Evolutionary conservation across 805 yeast genomes (phyloP).

Genomic region (Zygoascus biomembranicola): DNA sequence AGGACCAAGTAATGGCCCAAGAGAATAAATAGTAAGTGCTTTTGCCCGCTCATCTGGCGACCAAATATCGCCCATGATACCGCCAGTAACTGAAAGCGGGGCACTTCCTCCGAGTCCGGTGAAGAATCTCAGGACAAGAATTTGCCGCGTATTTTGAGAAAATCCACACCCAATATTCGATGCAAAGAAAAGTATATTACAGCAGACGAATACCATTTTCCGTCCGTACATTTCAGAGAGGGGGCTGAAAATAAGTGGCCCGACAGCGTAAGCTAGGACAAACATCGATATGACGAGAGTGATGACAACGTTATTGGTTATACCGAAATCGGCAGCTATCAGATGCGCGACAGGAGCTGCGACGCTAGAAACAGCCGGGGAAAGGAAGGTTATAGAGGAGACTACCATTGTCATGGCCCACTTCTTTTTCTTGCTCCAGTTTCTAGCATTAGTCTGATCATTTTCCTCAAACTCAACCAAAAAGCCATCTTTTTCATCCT

Average conservation of each 20-base stretch:
- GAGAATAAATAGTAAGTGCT: constrained; percentile 47
- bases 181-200: constrained; percentile 38
- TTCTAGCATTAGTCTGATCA: constrained; percentile 53
- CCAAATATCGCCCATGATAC: constrained; percentile 55
- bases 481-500: constrained; percentile 3
- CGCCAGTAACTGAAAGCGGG: constrained; percentile 61
- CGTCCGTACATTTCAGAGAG: constrained; percentile 61
- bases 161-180: constrained; percentile 51
- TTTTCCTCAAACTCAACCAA: constrained; percentile 18
- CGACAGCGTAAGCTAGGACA: constrained; percentile 59
- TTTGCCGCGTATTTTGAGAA: constrained; percentile 45
- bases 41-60: constrained; percentile 41
- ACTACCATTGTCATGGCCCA: constrained; percentile 40
- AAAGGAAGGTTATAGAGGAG: constrained; percentile 45
- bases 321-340: constrained; percentile 39
- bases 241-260: constrained; percentile 60
- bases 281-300: constrained; percentile 53
- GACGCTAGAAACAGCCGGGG: constrained; percentile 57
- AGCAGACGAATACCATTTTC: constrained; percentile 41
- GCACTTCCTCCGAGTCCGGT: constrained; percentile 62
- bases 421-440: constrained; percentile 42
- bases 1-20: constrained; percentile 57
- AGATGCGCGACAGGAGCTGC: constrained; percentile 49
- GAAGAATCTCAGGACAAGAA: constrained; percentile 49
- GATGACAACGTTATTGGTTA: constrained; percentile 35